Conservation (phyloP, 202 grass and related monocot genomes). For the Cymbopogon flexuosus region DNA sequence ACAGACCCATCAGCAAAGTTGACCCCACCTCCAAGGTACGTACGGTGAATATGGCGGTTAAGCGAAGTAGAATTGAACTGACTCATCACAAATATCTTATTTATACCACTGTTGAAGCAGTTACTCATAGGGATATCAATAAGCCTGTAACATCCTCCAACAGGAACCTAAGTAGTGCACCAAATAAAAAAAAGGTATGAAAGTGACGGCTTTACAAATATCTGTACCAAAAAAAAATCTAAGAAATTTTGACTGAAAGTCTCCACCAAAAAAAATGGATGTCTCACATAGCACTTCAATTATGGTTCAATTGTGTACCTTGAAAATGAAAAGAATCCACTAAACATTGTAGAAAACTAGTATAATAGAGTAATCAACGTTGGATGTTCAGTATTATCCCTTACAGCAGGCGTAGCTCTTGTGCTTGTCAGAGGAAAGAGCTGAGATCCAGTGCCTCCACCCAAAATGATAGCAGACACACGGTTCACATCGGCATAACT, state of each 20-base stretch:
- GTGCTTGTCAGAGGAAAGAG: slow-evolving; percentile 79
- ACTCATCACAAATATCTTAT: slow-evolving; percentile 84
- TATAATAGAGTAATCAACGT: neutral
- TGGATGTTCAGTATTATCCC: neutral
- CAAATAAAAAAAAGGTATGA: neutral
- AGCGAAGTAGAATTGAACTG: slow-evolving; percentile 82
- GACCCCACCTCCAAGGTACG: slow-evolving; percentile 58
- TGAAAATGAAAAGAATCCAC: neutral
- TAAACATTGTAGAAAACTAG: neutral
- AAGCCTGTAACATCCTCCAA: slow-evolving; percentile 80
- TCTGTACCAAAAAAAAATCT: neutral
- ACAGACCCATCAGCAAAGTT: slow-evolving; percentile 73
- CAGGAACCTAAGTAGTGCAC: slow-evolving; percentile 51
- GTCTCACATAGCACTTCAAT: neutral
- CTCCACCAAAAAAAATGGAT: neutral
- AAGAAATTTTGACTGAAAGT: neutral
- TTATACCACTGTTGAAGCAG: slow-evolving; percentile 76
- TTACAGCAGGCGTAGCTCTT: slow-evolving; percentile 74
- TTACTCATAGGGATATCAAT: slow-evolving; percentile 90
- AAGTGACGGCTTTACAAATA: too few species aligned
- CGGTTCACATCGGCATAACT: slow-evolving; percentile 49
- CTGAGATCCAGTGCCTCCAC: slow-evolving; percentile 55
- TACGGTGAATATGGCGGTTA: slow-evolving; percentile 70
- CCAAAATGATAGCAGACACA: slow-evolving; percentile 68
- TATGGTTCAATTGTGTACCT: neutral